These are phyloP conservation scores for Phytophthora citrophthora DNA, from an alignment of 352 stramenopile genomes.

Conservation along the genomic window DNA sequence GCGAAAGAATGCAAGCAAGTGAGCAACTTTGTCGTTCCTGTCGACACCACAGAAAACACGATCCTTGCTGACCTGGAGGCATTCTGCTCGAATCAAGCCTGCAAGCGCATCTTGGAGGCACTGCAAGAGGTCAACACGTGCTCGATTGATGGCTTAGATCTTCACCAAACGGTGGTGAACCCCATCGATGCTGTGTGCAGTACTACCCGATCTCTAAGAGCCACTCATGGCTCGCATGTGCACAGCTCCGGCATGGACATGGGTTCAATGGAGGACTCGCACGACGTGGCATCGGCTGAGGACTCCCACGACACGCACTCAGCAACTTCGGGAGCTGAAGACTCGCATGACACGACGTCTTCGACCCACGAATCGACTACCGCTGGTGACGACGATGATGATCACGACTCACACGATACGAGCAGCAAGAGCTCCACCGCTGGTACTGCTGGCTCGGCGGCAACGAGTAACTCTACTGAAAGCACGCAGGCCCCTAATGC, in stretches of 20 bases:
- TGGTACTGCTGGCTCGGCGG: neutral
- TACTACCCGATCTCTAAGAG: conserved; percentile 13
- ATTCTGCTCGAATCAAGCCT: conserved; percentile 24
- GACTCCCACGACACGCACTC: neutral
- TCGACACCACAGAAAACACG: conserved; percentile 6
- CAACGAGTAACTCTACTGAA: conserved; percentile 16
- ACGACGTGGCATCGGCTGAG: conserved; percentile 8
- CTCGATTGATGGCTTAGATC: conserved; percentile 12
- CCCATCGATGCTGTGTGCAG: conserved; percentile 19
- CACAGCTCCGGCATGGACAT: conserved; percentile 16
- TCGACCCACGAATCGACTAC: too few species aligned
- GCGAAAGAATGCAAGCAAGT: conserved; percentile 3
- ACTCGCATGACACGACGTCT: conserved; percentile 12
- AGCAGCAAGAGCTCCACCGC: neutral
- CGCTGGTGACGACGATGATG: too few species aligned
- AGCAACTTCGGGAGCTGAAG: neutral
- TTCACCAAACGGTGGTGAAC: conserved; percentile 19
- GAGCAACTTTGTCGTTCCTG: conserved; percentile 15
- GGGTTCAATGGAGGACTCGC: conserved; percentile 13
- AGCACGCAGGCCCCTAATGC: conserved; percentile 6
- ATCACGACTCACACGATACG: conserved; percentile 8
- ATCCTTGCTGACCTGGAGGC: conserved; percentile 2
- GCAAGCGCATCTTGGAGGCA: conserved; percentile 1
- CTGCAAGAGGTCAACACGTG: conserved; percentile 17
- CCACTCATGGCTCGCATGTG: conserved; percentile 11